These are phyloP conservation scores for Hypoxylon intermedium DNA, from an alignment of 495 filamentous ascomycete genomes.

Conservation along the genomic window DNA sequence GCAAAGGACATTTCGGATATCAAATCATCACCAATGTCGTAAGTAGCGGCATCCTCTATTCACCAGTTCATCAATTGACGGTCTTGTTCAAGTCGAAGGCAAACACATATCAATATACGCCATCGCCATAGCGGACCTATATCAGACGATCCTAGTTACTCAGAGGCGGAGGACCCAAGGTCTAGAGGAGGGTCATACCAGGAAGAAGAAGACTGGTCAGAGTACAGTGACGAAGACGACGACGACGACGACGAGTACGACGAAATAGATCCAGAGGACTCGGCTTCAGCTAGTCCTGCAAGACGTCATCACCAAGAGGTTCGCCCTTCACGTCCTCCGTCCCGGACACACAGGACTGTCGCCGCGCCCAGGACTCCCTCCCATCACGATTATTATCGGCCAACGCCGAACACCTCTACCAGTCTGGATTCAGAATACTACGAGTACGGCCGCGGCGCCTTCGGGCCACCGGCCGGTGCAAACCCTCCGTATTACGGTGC, in stretches of 20 bases:
- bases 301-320: constrained; percentile 43
- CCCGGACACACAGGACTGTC: constrained; percentile 47
- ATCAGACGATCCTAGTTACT: constrained; percentile 34
- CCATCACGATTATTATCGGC: constrained; percentile 44
- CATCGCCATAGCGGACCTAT: constrained; percentile 31
- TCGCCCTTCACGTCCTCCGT: constrained; percentile 45
- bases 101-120: constrained; percentile 31
- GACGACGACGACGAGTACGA: constrained; percentile 49
- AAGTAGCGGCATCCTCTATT: constrained; percentile 40
- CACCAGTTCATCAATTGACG: constrained; percentile 32
- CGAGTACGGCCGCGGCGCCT: constrained; percentile 43
- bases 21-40: constrained; percentile 58
- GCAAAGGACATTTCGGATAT: constrained; percentile 46
- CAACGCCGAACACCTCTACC: constrained; percentile 51
- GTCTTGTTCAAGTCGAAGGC: constrained; percentile 29
- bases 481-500: constrained; percentile 47
- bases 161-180: constrained; percentile 40
- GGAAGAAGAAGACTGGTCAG: constrained; percentile 48
- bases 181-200: constrained; percentile 27
- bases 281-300: constrained; percentile 64
- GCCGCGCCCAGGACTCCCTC: constrained; percentile 47
- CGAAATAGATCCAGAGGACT: constrained; percentile 81
- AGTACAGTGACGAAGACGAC: constrained; percentile 61
- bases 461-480: constrained; percentile 41
- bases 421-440: constrained; percentile 57